phyloP scores from a whole-genome alignment of 768 basidiomycete genomes.

The Tricholoma bakamatsutake region DNA sequence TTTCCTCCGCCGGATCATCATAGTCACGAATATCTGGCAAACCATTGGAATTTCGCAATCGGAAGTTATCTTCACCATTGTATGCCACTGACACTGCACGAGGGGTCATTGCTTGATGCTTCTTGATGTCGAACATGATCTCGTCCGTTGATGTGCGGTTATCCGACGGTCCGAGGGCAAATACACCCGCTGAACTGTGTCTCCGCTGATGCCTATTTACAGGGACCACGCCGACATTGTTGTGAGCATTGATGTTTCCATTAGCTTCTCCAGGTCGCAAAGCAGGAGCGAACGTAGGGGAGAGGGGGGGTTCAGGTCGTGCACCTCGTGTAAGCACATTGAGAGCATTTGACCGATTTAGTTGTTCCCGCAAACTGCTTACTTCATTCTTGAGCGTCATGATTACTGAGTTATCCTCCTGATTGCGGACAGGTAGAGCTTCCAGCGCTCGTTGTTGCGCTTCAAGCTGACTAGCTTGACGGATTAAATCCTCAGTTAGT shows the following conservation, averaged over 20 bases:
- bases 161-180: conserved; percentile 52
- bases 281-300: conserved; percentile 82
- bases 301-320: conserved; percentile 66
- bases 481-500: conserved; percentile 70
- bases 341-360: conserved; percentile 92
- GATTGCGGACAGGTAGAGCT: conserved; percentile 52
- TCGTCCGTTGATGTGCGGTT: conserved; percentile 76
- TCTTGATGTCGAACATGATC: conserved; percentile 67
- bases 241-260: conserved; percentile 34
- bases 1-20: conserved; percentile 92
- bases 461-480: conserved; percentile 73
- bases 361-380: conserved; percentile 86
- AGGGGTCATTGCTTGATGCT: conserved; percentile 63
- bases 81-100: conserved; percentile 87
- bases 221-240: conserved; percentile 17
- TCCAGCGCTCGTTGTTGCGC: conserved; percentile 68
- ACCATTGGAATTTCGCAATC: conserved; percentile 54
- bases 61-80: conserved; percentile 74
- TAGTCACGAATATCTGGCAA: conserved; percentile 66
- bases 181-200: conserved; percentile 83
- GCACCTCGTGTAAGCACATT: conserved; percentile 75
- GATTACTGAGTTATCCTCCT: conserved; percentile 85
- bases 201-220: conserved; percentile 67
- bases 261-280: conserved; percentile 52
- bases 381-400: conserved; percentile 89